These are phyloP conservation scores for Lachancea nothofagi DNA, from an alignment of 805 yeast genomes.

Conservation along the genomic window DNA sequence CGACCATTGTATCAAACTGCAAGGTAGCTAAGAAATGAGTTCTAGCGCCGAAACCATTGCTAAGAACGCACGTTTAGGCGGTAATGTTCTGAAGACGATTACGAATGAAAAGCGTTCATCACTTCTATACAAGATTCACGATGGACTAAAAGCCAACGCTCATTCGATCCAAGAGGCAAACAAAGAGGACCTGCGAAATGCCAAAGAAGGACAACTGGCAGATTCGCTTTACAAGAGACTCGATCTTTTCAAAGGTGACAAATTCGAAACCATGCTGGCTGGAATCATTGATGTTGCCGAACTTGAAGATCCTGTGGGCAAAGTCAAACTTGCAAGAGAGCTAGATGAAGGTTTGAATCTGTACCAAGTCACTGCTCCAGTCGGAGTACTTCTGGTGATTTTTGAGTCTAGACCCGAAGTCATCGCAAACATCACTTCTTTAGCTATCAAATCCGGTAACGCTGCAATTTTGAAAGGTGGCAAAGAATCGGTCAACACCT, in stretches of 20 bases:
- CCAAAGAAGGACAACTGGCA: constrained; percentile 55
- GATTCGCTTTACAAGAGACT: constrained; percentile 74
- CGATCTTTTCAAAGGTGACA: constrained; percentile 75
- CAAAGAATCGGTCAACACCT: constrained; percentile 83
- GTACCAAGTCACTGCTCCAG: constrained; percentile 84
- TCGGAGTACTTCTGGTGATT: constrained; percentile 87
- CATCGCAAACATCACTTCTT: constrained; percentile 92
- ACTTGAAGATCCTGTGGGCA: constrained; percentile 90
- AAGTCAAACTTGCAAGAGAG: constrained; percentile 71
- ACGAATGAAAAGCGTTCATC: constrained; percentile 64
- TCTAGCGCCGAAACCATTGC: constrained; percentile 67
- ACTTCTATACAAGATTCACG: constrained; percentile 69
- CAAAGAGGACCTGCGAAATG: constrained; percentile 64
- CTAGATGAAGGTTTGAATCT: constrained; percentile 86
- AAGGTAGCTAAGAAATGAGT: constrained; percentile 3
- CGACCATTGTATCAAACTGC: background rate
- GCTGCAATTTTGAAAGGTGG: constrained; percentile 98
- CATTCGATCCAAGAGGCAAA: constrained; percentile 67
- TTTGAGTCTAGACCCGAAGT: constrained; percentile 98
- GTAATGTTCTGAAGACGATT: constrained; percentile 74
- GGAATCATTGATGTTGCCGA: constrained; percentile 90
- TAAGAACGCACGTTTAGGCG: constrained; percentile 72
- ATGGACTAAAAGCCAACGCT: constrained; percentile 56
- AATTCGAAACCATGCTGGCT: constrained; percentile 89
- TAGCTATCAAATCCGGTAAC: constrained; percentile 94